Evolutionary conservation across 148 eudicot species (phyloP).

Genomic region (Rhododendron kiyosumense): DNA sequence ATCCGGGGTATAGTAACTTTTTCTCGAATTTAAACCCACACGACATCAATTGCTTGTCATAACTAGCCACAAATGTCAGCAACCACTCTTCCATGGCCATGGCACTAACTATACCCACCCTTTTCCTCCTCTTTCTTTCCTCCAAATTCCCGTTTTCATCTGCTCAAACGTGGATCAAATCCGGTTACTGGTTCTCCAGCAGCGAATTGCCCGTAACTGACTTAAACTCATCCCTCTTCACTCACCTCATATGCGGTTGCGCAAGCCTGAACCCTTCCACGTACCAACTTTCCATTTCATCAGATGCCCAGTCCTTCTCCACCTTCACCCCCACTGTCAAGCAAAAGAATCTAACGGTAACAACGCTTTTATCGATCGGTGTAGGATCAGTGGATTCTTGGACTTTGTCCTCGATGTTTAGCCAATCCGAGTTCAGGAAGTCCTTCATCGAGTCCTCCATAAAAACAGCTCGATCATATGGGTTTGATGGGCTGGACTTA

Average conservation of each 20-base stretch:
- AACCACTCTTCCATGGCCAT: not conserved
- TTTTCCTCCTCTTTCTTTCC: not conserved
- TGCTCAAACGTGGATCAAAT: not conserved
- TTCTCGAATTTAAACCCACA: no score
- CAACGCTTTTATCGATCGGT: not conserved
- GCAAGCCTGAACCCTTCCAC: not conserved
- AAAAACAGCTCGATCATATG: conserved; percentile 21
- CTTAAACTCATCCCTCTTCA: not conserved
- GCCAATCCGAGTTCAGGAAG: conserved; percentile 15
- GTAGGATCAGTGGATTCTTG: no score
- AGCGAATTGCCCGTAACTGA: not conserved
- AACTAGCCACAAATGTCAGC: no score
- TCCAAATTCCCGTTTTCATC: not conserved
- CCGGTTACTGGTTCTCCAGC: not conserved
- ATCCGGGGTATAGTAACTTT: no score
- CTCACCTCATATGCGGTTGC: not conserved
- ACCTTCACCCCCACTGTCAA: not conserved
- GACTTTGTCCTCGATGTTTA: conserved; percentile 7
- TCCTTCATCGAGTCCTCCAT: conserved; percentile 39
- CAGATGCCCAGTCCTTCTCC: not conserved
- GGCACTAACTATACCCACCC: not conserved
- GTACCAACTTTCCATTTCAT: not conserved
- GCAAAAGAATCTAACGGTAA: not conserved
- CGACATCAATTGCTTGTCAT: no score
- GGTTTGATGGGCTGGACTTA: conserved; percentile 34